These are phyloP conservation scores for Bisporella sp. DNA, from an alignment of 2,329 filamentous ascomycete species.

Conservation along the genomic window DNA sequence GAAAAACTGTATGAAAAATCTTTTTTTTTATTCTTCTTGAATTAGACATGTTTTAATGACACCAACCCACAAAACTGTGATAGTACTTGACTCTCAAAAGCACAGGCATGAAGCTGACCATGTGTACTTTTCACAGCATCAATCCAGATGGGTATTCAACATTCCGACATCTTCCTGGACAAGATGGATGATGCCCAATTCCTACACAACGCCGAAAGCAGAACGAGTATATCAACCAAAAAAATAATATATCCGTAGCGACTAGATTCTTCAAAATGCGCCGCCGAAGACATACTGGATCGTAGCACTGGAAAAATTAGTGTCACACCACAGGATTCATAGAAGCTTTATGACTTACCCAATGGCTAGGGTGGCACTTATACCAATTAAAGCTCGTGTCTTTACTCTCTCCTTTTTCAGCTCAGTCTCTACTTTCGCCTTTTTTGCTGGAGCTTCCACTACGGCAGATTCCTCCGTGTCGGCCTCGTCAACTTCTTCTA, in stretches of 20 bases:
- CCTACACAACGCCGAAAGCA: conserved; percentile 14
- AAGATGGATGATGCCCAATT: conserved; percentile 12
- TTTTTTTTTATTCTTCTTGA: conserved; percentile 1
- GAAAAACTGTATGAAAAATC: too few species aligned
- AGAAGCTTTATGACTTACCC: conserved; percentile 58
- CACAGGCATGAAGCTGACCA: conserved; percentile 4
- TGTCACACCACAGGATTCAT: neutral
- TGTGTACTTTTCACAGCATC: conserved; percentile 12
- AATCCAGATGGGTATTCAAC: conserved; percentile 20
- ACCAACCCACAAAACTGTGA: neutral
- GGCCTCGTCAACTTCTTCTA: conserved; percentile 38
- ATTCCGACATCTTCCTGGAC: conserved; percentile 2
- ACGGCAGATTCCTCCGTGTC: conserved; percentile 33
- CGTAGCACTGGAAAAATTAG: conserved; percentile 19
- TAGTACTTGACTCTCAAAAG: conserved; percentile 3
- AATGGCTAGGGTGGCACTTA: conserved; percentile 80
- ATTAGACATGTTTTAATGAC: conserved; percentile 12
- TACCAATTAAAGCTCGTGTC: conserved; percentile 76
- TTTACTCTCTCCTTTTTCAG: conserved; percentile 80
- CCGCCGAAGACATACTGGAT: conserved; percentile 26
- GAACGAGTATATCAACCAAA: conserved; percentile 8
- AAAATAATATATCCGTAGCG: neutral
- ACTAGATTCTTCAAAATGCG: too few species aligned
- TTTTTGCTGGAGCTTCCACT: conserved; percentile 57
- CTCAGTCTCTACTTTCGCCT: conserved; percentile 67